Evolutionary conservation across 2,329 filamentous ascomycete genomes (phyloP).

Genomic region (Diaporthe sp.): DNA sequence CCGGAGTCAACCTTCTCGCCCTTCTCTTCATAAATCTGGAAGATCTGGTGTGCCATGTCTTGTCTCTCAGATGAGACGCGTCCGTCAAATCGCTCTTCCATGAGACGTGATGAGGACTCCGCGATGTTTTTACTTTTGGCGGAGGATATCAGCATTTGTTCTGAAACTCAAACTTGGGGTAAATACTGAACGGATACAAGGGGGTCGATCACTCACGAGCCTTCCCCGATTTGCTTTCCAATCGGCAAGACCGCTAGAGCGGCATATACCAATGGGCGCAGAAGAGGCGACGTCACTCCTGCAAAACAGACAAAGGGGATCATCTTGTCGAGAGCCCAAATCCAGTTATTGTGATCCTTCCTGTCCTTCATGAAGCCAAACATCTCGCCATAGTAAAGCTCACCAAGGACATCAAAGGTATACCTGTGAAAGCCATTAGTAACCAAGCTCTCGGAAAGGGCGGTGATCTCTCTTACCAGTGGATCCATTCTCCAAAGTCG

Average conservation of each 20-base stretch:
- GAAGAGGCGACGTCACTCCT: not conserved
- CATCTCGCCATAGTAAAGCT: conserved; percentile 2
- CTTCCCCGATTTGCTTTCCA: not conserved
- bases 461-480: not conserved
- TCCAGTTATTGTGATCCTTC: not conserved
- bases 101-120: not conserved
- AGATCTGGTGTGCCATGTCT: conserved; percentile 14
- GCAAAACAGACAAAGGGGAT: not conserved
- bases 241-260: not conserved
- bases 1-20: not conserved
- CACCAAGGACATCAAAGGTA: not conserved
- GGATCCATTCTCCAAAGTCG: conserved; percentile 6
- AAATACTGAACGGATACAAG: not conserved
- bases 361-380: not conserved
- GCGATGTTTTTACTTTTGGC: not conserved
- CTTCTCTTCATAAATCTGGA: conserved; percentile 10
- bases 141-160: not conserved
- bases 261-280: not conserved
- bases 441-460: no score
- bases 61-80: not conserved
- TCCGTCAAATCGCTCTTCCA: conserved; percentile 1
- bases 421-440: not conserved
- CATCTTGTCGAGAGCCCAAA: conserved; percentile 13
- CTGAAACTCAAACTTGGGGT: not conserved
- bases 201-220: not conserved